A percentile compares a stretch with the other conserved stretches of the same genome.
These are phyloP conservation scores for Tremella yokohamensis DNA, from an alignment of 768 basidiomycete species.

Conservation along the genomic window DNA sequence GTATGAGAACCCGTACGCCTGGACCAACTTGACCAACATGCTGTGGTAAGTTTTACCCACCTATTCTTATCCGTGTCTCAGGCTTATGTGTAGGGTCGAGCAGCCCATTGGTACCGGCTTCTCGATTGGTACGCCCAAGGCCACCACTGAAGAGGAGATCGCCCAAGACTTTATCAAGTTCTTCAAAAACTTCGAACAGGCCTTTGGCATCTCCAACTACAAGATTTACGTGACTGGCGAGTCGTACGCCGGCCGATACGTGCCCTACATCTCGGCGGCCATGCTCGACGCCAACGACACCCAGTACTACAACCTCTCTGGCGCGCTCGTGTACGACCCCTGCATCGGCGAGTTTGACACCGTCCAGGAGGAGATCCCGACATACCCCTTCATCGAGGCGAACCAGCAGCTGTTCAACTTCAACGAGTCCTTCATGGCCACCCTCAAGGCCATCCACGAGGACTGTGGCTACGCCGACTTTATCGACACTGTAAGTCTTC, in stretches of 20 bases:
- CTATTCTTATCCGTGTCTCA: too few relatives aligned
- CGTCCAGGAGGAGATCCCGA: constrained; percentile 2
- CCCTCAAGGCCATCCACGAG: constrained; percentile 3
- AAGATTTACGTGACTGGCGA: constrained; percentile 10
- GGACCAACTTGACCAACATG: constrained; percentile 10
- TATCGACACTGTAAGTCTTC: constrained; percentile 1
- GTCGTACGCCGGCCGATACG: constrained; percentile 11
- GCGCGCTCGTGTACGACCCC: constrained; percentile 1
- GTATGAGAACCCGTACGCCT: background rate
- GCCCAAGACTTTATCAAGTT: constrained; percentile 12
- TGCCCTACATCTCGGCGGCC: constrained; percentile 1
- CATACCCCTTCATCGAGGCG: background rate
- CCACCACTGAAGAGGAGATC: constrained; percentile 10
- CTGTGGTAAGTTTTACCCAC: constrained; percentile 5
- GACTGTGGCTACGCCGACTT: constrained; percentile 9
- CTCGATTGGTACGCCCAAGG: constrained; percentile 7
- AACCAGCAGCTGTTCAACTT: constrained; percentile 10
- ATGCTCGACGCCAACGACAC: constrained; percentile 7
- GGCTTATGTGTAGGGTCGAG: constrained; percentile 7
- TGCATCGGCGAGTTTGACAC: background rate
- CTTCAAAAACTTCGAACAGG: constrained; percentile 8
- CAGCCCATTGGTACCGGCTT: constrained; percentile 8
- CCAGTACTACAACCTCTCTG: constrained; percentile 5
- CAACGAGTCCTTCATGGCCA: constrained; percentile 10
- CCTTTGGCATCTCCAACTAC: constrained; percentile 1